phyloP scores from a whole-genome alignment of 2,329 filamentous ascomycete genomes.

The Aspergillus sp. region DNA sequence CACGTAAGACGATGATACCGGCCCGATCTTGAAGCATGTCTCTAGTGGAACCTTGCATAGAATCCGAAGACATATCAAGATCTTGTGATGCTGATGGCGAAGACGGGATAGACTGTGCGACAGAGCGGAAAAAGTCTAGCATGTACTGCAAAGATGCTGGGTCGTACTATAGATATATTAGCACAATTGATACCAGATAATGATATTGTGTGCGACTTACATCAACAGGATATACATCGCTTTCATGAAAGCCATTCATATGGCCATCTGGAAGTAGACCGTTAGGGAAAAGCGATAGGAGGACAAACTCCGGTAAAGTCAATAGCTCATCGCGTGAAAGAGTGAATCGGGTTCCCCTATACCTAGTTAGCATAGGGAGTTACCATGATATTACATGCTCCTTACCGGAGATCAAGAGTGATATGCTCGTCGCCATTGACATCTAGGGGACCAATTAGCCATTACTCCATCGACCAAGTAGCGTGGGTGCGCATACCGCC shows the following conservation, averaged over 20 bases:
- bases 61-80: conserved; percentile 70
- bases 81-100: conserved; percentile 67
- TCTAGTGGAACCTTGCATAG: conserved; percentile 69
- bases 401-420: conserved; percentile 88
- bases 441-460: conserved; percentile 54
- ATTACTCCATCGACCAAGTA: conserved; percentile 8
- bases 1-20: conserved; percentile 93
- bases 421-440: conserved; percentile 91
- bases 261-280: conserved; percentile 97
- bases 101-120: conserved; percentile 88
- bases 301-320: conserved; percentile 94
- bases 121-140: conserved; percentile 96
- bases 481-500: conserved; percentile 64
- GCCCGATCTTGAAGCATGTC: conserved; percentile 85
- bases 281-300: conserved; percentile 97
- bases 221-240: conserved; percentile 95
- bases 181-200: neutral
- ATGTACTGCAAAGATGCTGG: conserved; percentile 96
- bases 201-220: conserved; percentile 61
- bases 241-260: conserved; percentile 89
- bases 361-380: conserved; percentile 14
- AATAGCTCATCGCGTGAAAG: conserved; percentile 93
- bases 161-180: conserved; percentile 73
- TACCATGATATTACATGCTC: conserved; percentile 18
- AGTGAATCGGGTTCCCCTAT: conserved; percentile 88